Evolutionary conservation across 257 asterid genomes (phyloP).

Genomic region (Fraxinus quadrangulata): DNA sequence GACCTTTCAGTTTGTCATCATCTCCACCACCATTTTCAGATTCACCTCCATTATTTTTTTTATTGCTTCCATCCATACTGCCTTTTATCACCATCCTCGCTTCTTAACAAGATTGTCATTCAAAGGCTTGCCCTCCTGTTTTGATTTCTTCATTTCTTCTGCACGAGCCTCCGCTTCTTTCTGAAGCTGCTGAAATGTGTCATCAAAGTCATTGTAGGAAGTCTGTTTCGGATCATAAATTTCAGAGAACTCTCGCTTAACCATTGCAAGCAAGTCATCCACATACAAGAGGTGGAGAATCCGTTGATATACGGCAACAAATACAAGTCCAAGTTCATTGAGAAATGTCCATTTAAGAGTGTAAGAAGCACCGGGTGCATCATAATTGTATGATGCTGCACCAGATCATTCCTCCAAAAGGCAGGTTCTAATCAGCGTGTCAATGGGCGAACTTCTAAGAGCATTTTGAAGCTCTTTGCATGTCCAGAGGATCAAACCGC

Average conservation of each 20-base stretch:
- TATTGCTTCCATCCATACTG: conserved; percentile 57
- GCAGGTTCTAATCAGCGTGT: conserved; percentile 87
- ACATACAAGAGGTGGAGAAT: conserved; percentile 91
- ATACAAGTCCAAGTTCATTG: conserved; percentile 92
- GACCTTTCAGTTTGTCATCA: conserved; percentile 42
- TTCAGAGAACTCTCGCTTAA: conserved; percentile 69
- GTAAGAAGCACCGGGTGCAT: conserved; percentile 86
- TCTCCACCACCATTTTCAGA: conserved; percentile 66
- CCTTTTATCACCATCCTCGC: conserved; percentile 74
- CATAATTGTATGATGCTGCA: conserved; percentile 78
- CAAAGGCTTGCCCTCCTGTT: conserved; percentile 63
- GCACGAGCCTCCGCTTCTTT: conserved; percentile 94
- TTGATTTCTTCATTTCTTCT: conserved; percentile 79
- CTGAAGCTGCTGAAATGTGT: conserved; percentile 81
- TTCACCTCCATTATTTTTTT: conserved; percentile 75
- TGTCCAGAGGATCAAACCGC: conserved; percentile 98
- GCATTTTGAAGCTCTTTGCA: conserved; percentile 94
- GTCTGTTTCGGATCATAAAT: conserved; percentile 77
- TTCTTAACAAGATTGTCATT: conserved; percentile 57
- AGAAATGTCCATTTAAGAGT: conserved; percentile 97
- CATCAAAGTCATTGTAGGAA: conserved; percentile 68
- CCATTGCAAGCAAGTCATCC: conserved; percentile 88
- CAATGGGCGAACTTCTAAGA: conserved; percentile 91
- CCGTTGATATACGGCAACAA: conserved; percentile 93
- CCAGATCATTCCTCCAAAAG: conserved; percentile 98